These are phyloP conservation scores for Paratinospora sagittata DNA, from an alignment of 164 flowering plant genomes.

Conservation along the genomic window DNA sequence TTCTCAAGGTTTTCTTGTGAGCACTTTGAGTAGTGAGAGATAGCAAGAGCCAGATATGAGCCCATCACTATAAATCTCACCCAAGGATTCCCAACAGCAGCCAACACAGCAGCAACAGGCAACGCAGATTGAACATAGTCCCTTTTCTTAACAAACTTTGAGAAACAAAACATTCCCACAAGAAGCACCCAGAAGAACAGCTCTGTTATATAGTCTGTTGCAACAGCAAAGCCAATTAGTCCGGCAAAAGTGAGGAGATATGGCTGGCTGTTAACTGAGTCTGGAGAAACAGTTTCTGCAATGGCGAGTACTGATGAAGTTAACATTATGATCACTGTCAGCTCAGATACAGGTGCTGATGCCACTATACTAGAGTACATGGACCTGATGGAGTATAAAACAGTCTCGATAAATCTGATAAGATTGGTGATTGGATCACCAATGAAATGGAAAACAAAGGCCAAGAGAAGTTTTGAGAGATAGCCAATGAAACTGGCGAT, in stretches of 20 bases:
- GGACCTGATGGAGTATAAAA: conserved; percentile 43
- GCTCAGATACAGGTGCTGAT: conserved; percentile 67
- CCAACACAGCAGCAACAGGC: conserved; percentile 70
- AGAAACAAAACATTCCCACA: conserved; percentile 44
- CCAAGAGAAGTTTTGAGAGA: conserved; percentile 49
- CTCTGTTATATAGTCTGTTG: conserved; percentile 51
- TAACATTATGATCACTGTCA: conserved; percentile 48
- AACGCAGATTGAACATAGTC: conserved; percentile 62
- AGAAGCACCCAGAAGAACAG: conserved; percentile 66
- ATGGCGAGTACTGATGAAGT: conserved; percentile 63
- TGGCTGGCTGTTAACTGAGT: conserved; percentile 50
- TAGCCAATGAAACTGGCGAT: conserved; percentile 39
- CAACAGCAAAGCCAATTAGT: conserved; percentile 61
- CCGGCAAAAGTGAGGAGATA: conserved; percentile 62
- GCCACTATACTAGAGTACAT: conserved; percentile 65
- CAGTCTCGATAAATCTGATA: conserved; percentile 47
- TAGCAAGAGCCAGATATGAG: conserved; percentile 56
- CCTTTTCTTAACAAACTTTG: conserved; percentile 37
- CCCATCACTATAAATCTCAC: conserved; percentile 46
- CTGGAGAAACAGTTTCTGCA: conserved; percentile 60
- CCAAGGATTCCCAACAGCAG: conserved; percentile 86
- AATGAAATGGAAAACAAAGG: conserved; percentile 49
- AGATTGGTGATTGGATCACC: conserved; percentile 60
- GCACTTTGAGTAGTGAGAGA: conserved; percentile 47
- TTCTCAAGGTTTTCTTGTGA: conserved; percentile 25